phyloP scores from a whole-genome alignment of 2,329 filamentous ascomycete species.

The Podosphaera xanthii region DNA sequence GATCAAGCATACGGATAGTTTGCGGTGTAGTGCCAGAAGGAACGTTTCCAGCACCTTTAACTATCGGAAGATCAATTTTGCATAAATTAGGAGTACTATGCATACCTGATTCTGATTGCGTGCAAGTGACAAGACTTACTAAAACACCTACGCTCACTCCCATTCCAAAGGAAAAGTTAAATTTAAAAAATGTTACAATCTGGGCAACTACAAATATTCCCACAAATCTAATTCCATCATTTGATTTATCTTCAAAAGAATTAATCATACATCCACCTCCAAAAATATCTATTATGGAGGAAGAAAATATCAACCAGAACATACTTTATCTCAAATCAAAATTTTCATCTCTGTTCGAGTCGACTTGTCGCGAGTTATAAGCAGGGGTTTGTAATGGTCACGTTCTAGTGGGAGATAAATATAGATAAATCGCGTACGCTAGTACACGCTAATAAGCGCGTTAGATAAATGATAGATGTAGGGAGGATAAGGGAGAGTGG shows the following conservation, averaged over 20 bases:
- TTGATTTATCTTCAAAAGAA: neutral
- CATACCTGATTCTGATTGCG: neutral
- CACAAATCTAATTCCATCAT: neutral
- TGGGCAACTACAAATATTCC: neutral
- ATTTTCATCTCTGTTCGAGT: too few species aligned
- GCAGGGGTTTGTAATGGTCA: too few species aligned
- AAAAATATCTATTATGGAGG: neutral
- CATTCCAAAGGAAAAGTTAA: neutral
- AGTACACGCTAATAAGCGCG: too few species aligned
- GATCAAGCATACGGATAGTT: neutral
- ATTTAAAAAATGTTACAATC: neutral
- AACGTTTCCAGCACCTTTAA: conserved; percentile 1
- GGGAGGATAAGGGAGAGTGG: too few species aligned
- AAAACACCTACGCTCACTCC: neutral
- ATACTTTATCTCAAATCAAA: too few species aligned
- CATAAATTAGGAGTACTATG: neutral
- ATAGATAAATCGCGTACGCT: too few species aligned
- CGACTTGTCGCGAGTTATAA: too few species aligned
- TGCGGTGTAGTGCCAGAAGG: neutral
- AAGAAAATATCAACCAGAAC: neutral
- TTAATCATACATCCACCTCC: neutral
- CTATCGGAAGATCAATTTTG: neutral
- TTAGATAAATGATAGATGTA: too few species aligned
- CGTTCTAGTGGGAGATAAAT: too few species aligned
- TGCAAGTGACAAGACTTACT: neutral